These are phyloP conservation scores for Termitomyces sp. DNA, from an alignment of 768 basidiomycete genomes.

Conservation along the genomic window DNA sequence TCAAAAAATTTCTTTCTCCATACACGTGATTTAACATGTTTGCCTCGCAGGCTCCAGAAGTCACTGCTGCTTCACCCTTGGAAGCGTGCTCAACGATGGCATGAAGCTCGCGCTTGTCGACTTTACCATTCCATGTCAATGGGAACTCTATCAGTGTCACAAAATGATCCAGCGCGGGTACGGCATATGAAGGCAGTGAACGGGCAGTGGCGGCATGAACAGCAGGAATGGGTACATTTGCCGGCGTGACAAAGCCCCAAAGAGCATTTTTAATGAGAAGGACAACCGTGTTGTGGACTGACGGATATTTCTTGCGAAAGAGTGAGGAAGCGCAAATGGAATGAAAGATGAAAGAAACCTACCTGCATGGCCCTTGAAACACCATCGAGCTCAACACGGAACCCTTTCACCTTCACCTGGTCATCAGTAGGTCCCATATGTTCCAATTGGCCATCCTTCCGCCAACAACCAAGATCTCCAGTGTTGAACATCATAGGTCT, in stretches of 20 bases:
- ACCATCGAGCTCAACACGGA: constrained; percentile 60
- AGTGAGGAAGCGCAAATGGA: not conserved
- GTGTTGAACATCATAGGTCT: constrained; percentile 54
- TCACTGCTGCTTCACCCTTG: not conserved
- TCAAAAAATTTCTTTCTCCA: too few species aligned
- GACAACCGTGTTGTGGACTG: constrained; percentile 10
- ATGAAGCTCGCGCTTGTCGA: constrained; percentile 38
- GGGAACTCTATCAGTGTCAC: constrained; percentile 42
- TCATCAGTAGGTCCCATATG: constrained; percentile 57
- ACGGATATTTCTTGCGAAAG: not conserved
- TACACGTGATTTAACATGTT: not conserved
- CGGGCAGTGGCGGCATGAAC: constrained; percentile 13
- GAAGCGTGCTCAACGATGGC: constrained; percentile 6
- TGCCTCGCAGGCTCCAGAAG: not conserved
- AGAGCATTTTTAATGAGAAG: constrained; percentile 15
- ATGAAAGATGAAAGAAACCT: not conserved
- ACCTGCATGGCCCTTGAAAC: constrained; percentile 58
- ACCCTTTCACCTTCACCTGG: constrained; percentile 63
- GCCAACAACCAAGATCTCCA: constrained; percentile 55
- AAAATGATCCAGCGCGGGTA: constrained; percentile 46
- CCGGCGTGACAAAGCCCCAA: constrained; percentile 15
- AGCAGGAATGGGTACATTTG: constrained; percentile 7
- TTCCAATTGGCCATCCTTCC: constrained; percentile 45
- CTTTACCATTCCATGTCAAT: constrained; percentile 50
- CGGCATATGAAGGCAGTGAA: constrained; percentile 55